Conservation (phyloP, 108 stramenopile genomes). For the Phaeodactylum tricornutum region DNA sequence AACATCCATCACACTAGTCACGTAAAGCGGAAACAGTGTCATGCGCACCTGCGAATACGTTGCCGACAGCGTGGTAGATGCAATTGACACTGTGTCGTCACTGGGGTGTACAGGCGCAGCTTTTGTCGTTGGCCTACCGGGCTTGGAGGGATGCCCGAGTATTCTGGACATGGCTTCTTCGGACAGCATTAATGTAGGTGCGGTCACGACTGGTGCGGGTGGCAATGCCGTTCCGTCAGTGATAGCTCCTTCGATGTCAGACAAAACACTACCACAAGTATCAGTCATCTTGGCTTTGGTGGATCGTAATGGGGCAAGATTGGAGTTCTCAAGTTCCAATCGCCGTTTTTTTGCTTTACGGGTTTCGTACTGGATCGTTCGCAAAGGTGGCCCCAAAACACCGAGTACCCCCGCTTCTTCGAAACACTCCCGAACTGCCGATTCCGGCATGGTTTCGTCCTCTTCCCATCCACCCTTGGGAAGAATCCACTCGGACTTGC, state of each 20-base stretch:
- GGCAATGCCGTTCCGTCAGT: neutral
- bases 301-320: neutral
- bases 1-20: constrained; percentile 54
- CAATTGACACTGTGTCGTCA: constrained; percentile 22
- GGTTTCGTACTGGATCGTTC: constrained; percentile 72
- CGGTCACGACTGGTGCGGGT: too few relatives aligned
- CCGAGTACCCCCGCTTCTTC: constrained; percentile 87
- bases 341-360: constrained; percentile 66
- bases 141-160: constrained; percentile 3
- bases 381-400: constrained; percentile 46
- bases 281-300: neutral
- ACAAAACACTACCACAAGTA: too few relatives aligned
- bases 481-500: constrained; percentile 86
- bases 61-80: constrained; percentile 28
- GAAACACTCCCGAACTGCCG: constrained; percentile 81
- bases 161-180: neutral
- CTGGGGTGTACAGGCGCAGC: neutral
- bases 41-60: constrained; percentile 47
- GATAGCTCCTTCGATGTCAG: neutral
- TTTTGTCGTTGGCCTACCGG: neutral
- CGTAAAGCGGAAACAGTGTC: constrained; percentile 73
- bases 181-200: too few relatives aligned
- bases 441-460: constrained; percentile 83
- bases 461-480: constrained; percentile 95
- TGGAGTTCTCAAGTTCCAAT: constrained; percentile 26